Evolutionary conservation across 1,284 basidiomycete species (phyloP).

Genomic region (Golubevia sp.): DNA sequence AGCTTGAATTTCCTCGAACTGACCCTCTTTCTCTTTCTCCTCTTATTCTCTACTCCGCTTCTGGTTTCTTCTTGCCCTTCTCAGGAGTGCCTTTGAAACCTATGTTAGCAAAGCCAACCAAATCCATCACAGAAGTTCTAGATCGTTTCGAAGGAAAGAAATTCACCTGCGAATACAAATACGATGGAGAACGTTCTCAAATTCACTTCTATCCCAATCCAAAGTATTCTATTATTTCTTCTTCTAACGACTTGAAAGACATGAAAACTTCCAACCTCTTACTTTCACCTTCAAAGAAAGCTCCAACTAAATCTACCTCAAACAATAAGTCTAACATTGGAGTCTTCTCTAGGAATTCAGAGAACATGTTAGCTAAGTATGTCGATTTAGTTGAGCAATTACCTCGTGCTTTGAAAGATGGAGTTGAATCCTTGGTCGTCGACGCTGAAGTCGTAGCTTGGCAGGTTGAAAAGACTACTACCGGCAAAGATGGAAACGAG

Average conservation of each 20-base stretch:
- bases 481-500: slow-evolving; percentile 8
- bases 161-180: slow-evolving; percentile 99
- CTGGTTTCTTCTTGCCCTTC: not conserved
- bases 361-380: slow-evolving; percentile 99
- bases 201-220: slow-evolving; percentile 24
- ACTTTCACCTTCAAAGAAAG: not conserved
- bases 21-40: too few species aligned
- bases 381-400: slow-evolving; percentile 94
- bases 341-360: slow-evolving; percentile 95
- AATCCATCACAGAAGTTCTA: slow-evolving; percentile 97
- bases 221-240: not conserved
- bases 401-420: slow-evolving; percentile 70
- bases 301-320: not conserved
- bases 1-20: not conserved
- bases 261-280: too few species aligned
- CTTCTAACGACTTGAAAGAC: not conserved
- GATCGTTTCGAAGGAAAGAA: slow-evolving; percentile 93
- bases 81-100: slow-evolving; percentile 87
- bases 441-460: slow-evolving; percentile 97
- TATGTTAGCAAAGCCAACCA: slow-evolving; percentile 99
- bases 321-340: slow-evolving; percentile 65
- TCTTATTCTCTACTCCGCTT: too few species aligned
- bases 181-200: slow-evolving; percentile 96
- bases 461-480: slow-evolving; percentile 68
- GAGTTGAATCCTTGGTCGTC: slow-evolving; percentile 84